Percentiles rank a stretch among this genome's conserved stretches.
phyloP scores from a whole-genome alignment of 164 flowering plant genomes.

The Houttuynia cordata region DNA sequence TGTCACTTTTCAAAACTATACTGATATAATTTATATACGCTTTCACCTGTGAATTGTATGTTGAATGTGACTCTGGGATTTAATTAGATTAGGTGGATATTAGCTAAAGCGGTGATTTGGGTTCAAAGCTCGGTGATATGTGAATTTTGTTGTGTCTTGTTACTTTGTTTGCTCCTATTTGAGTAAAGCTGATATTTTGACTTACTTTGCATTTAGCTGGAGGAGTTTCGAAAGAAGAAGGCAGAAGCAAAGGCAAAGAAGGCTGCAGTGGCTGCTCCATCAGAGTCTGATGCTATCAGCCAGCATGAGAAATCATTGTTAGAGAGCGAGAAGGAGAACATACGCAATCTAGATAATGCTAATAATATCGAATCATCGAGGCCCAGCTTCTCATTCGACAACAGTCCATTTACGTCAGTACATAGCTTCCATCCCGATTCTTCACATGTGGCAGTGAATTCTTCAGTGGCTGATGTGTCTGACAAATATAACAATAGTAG shows the following conservation, averaged over 20 bases:
- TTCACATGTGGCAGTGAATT: neutral
- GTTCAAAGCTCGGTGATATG: too few relatives aligned
- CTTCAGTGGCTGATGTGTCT: neutral
- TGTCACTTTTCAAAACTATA: too few relatives aligned
- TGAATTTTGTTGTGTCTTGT: too few relatives aligned
- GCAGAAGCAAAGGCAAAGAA: conserved; percentile 1
- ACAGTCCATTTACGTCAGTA: neutral
- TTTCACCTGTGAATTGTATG: too few relatives aligned
- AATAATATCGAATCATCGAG: neutral
- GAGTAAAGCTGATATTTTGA: neutral
- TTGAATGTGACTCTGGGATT: too few relatives aligned
- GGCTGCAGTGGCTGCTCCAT: neutral
- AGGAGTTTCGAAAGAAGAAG: conserved; percentile 1
- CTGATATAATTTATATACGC: too few relatives aligned
- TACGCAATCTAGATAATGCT: neutral
- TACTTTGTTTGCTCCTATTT: too few relatives aligned
- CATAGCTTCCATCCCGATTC: neutral
- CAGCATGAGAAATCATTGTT: neutral
- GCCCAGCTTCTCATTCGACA: neutral
- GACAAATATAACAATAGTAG: neutral
- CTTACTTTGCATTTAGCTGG: neutral
- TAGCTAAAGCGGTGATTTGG: too few relatives aligned
- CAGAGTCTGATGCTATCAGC: neutral
- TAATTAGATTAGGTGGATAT: too few relatives aligned
- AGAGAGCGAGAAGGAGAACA: neutral